Percentiles rank a stretch among this genome's conserved stretches.
phyloP scores from a whole-genome alignment of 1,139 yeast genomes.

The Taiozyma onychis region DNA sequence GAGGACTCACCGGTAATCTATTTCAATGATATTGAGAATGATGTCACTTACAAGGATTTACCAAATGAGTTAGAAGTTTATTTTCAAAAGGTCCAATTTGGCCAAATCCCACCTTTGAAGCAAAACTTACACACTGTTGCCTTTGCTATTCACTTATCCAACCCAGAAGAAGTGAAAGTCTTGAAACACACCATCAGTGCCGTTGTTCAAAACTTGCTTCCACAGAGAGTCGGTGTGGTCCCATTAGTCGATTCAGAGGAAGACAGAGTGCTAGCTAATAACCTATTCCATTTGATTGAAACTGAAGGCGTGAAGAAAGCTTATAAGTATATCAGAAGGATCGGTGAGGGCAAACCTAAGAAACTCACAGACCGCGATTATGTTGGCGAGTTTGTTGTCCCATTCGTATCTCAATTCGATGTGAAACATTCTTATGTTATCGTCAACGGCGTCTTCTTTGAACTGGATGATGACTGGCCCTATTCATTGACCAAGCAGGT shows the following conservation, averaged over 20 bases:
- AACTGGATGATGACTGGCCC: slow-evolving; percentile 37
- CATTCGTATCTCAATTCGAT: slow-evolving; percentile 38
- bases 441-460: slow-evolving; percentile 65
- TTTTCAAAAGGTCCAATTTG: slow-evolving; percentile 36
- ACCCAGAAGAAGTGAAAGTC: slow-evolving; percentile 41
- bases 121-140: slow-evolving; percentile 77
- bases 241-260: slow-evolving; percentile 39
- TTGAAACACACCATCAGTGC: slow-evolving; percentile 45
- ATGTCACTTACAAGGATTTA: slow-evolving; percentile 46
- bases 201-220: slow-evolving; percentile 52
- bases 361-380: slow-evolving; percentile 20
- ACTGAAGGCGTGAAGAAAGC: slow-evolving; percentile 13
- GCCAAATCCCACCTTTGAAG: slow-evolving; percentile 61
- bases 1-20: slow-evolving; percentile 50
- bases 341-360: slow-evolving; percentile 12
- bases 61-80: slow-evolving; percentile 39
- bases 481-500: slow-evolving; percentile 32
- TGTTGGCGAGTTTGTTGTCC: slow-evolving; percentile 19
- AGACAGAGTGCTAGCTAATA: slow-evolving; percentile 14
- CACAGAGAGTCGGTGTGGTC: slow-evolving; percentile 77
- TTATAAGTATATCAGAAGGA: slow-evolving; percentile 8
- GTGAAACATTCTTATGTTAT: slow-evolving; percentile 49
- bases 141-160: slow-evolving; percentile 61
- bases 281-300: slow-evolving; percentile 12
- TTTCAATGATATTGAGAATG: slow-evolving; percentile 72